Base-by-base conservation (phyloP, 2,329 filamentous ascomycete species). In the Sordariomycetes sp. region DNA sequence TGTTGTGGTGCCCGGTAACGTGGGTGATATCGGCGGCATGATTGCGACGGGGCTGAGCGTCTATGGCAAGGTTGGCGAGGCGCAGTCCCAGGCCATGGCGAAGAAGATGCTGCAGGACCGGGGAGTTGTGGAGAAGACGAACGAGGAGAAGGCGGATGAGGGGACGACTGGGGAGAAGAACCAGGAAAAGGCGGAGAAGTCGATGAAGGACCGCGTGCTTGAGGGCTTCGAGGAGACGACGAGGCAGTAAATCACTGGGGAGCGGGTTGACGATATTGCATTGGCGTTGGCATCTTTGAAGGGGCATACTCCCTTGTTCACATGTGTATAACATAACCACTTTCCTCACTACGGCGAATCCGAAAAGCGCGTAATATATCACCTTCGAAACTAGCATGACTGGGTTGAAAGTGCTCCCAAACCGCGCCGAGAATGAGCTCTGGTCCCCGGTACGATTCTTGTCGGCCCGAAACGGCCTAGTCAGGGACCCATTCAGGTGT, bases 11-110 rank as follows among this genome's bases (percentile, higher is more conserved):
- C 94, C 94, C 0, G 94, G 94, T 12, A 97, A 99, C 66, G 90
- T 99, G 42, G 94, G 94, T 60, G 94, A 99, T 68, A 91, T 99
- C 64, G 87, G 90, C 57, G 84, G 89, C 63, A 96, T 99, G 91
- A 97, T 99, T 69, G 91, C 94, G 45, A 95, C 89, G 20, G 94
- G 91, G 1, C 85, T 99, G 77, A 87, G 90, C 57, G 91, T 99
- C 20, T 99, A 96, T 69, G 90, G 92, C 59, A 96, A 95, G 70
- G 89, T 99, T 52, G 90, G 84, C 64, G 82, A 92, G 65, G 82
- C 85, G 1, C 90, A 96, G 71, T 81, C 83, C 28, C 86, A 81
- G 67, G 76, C 77, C 12, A 78, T 88, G 70, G 81, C 84, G 5
- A 77, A 77, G 62, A 76, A 77, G 64, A 59, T 73, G 2, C 66